Evolutionary conservation across 176 grass and related monocot species (phyloP).

Genomic region (Musa schizocarpa): DNA sequence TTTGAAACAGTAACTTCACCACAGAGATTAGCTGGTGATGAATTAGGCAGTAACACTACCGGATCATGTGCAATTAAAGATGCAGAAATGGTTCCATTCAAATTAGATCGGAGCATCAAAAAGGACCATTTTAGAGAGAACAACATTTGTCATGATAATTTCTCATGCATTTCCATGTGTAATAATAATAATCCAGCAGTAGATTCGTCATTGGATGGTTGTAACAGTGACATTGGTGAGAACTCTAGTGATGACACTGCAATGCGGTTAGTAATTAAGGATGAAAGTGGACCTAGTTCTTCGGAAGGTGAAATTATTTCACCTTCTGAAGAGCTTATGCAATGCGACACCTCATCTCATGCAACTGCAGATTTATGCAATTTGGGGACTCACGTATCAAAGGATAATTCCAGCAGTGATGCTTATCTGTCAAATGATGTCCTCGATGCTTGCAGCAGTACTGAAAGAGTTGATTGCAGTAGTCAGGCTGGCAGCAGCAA

Average conservation of each 20-base stretch:
- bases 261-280: slow-evolving; percentile 12
- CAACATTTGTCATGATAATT: background rate
- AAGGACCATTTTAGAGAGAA: background rate
- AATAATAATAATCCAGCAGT: background rate
- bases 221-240: slow-evolving; percentile 18
- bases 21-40: slow-evolving; percentile 19
- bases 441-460: slow-evolving; percentile 14
- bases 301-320: slow-evolving; percentile 3
- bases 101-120: background rate
- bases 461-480: slow-evolving; percentile 10
- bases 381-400: slow-evolving; percentile 26
- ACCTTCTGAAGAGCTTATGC: background rate
- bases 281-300: slow-evolving; percentile 26
- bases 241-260: slow-evolving; percentile 27
- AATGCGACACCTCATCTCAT: background rate
- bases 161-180: slow-evolving; percentile 8
- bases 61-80: slow-evolving; percentile 4
- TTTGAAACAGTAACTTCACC: slow-evolving; percentile 30
- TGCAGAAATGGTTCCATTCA: slow-evolving; percentile 4
- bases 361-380: slow-evolving; percentile 8
- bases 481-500: slow-evolving; percentile 26
- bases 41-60: slow-evolving; percentile 16
- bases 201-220: slow-evolving; percentile 36
- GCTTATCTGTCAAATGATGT: slow-evolving; percentile 19
- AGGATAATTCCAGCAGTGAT: background rate